These are phyloP conservation scores for Sporisorium scitamineum DNA, from an alignment of 1,284 basidiomycete species.

Conservation along the genomic window DNA sequence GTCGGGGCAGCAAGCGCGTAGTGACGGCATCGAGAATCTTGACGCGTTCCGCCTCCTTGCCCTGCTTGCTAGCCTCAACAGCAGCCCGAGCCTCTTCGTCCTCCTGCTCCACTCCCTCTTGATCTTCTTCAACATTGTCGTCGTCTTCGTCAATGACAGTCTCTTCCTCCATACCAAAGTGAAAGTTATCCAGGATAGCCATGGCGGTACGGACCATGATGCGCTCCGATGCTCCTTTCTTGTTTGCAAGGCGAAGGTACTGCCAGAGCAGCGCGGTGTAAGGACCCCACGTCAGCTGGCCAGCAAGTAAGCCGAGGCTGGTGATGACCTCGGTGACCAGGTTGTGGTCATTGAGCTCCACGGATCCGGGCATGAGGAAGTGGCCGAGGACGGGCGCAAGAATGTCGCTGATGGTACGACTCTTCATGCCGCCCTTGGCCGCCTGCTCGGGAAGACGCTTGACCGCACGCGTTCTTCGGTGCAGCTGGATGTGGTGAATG, in stretches of 20 bases:
- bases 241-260: constrained; percentile 81
- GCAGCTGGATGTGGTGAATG: constrained; percentile 91
- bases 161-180: constrained; percentile 74
- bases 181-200: constrained; percentile 88
- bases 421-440: constrained; percentile 78
- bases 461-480: constrained; percentile 88
- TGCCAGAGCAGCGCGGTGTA: constrained; percentile 86
- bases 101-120: constrained; percentile 60
- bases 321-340: constrained; percentile 89
- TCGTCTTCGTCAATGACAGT: constrained; percentile 29
- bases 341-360: constrained; percentile 83
- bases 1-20: constrained; percentile 59
- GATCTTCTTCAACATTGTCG: constrained; percentile 74
- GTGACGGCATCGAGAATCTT: constrained; percentile 83
- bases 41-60: constrained; percentile 37
- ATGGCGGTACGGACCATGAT: constrained; percentile 89
- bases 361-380: constrained; percentile 74
- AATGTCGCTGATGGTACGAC: constrained; percentile 81
- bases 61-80: constrained; percentile 10
- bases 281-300: constrained; percentile 77
- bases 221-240: constrained; percentile 81
- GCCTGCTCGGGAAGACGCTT: constrained; percentile 85
- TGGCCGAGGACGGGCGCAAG: constrained; percentile 89
- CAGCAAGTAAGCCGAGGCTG: constrained; percentile 70
- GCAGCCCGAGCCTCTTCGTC: constrained; percentile 35